These are phyloP conservation scores for Crithidia fasciculata DNA, from an alignment of 208 protist species.

Conservation along the genomic window DNA sequence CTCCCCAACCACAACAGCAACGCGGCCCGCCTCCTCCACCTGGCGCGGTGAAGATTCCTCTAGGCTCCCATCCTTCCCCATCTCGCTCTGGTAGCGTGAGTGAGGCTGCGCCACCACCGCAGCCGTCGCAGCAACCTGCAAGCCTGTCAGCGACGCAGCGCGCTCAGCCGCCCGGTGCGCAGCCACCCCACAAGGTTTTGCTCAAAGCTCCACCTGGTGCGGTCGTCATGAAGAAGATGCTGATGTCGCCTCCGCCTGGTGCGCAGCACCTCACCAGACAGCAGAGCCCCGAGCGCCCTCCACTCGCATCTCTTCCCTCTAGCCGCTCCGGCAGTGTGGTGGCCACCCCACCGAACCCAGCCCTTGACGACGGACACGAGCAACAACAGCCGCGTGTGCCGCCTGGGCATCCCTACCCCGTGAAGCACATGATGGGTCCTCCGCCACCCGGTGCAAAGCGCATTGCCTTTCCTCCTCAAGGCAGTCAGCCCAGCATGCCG, in stretches of 20 bases:
- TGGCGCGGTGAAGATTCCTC: conserved; percentile 5
- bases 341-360: neutral
- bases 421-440: conserved; percentile 22
- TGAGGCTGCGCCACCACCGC: neutral
- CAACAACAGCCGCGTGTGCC: conserved; percentile 7
- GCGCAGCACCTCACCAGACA: neutral
- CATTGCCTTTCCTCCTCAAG: neutral
- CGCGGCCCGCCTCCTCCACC: neutral
- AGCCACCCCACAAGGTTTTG: conserved; percentile 3
- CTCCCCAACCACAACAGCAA: neutral
- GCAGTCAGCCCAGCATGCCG: neutral
- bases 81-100: neutral
- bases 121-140: neutral
- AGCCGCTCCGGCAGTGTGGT: conserved; percentile 3
- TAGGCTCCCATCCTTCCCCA: neutral
- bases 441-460: conserved; percentile 9
- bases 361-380: neutral
- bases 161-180: neutral
- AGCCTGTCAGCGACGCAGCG: neutral
- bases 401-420: neutral
- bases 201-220: conserved; percentile 12
- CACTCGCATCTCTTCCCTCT: neutral
- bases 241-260: neutral
- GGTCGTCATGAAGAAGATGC: conserved; percentile 10
- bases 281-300: conserved; percentile 2